phyloP scores from a whole-genome alignment of 805 yeast species.

The Candida pseudofarinosa region DNA sequence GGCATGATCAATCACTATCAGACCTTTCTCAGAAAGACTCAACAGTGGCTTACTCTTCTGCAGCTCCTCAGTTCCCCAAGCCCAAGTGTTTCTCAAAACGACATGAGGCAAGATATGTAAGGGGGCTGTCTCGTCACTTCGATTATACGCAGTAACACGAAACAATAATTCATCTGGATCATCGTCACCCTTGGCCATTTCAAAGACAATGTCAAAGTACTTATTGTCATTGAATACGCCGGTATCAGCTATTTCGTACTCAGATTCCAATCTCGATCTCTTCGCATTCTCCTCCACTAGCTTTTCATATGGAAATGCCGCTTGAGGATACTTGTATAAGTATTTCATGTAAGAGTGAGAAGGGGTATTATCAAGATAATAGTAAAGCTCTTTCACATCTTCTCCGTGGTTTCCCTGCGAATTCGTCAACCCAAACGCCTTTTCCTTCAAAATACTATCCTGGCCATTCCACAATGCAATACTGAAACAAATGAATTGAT shows the following conservation, averaged over 20 bases:
- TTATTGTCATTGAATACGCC: slow-evolving; percentile 66
- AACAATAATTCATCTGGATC: slow-evolving; percentile 78
- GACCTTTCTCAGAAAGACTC: slow-evolving; percentile 34
- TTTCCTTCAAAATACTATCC: slow-evolving; percentile 80
- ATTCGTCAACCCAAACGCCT: slow-evolving; percentile 83
- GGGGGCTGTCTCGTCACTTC: slow-evolving; percentile 83
- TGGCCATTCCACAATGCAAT: slow-evolving; percentile 90
- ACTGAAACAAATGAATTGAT: slow-evolving; percentile 70
- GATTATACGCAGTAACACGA: slow-evolving; percentile 82
- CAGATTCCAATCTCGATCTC: slow-evolving; percentile 64
- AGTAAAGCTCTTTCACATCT: slow-evolving; percentile 84
- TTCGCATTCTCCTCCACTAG: slow-evolving; percentile 63
- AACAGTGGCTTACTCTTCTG: slow-evolving; percentile 47
- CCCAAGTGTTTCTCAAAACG: slow-evolving; percentile 85
- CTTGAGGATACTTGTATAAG: slow-evolving; percentile 88
- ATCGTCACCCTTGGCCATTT: slow-evolving; percentile 81
- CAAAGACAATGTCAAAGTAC: slow-evolving; percentile 85
- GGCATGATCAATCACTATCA: slow-evolving; percentile 60
- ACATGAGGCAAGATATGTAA: slow-evolving; percentile 82
- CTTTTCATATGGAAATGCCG: slow-evolving; percentile 75
- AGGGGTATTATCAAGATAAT: slow-evolving; percentile 87
- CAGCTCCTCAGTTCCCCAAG: slow-evolving; percentile 69
- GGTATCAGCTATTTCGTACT: slow-evolving; percentile 82
- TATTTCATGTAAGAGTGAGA: slow-evolving; percentile 91
- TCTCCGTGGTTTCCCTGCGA: slow-evolving; percentile 96